Evolutionary conservation across 2,329 filamentous ascomycete species (phyloP).

Genomic region (Sporothrix luriei): DNA sequence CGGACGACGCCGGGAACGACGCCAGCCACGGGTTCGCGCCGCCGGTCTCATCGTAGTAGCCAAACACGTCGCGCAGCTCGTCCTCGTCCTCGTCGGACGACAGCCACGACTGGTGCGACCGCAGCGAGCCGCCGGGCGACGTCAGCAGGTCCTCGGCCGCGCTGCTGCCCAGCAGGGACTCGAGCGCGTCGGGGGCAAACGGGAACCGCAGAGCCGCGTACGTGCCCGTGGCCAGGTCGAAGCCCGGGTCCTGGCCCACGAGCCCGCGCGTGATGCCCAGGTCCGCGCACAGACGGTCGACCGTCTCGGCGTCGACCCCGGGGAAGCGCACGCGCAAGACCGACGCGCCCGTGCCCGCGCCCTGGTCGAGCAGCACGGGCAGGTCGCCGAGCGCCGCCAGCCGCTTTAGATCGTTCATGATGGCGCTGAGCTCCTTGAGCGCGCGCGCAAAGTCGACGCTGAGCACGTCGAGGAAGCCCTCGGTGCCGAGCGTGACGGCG

Average conservation of each 20-base stretch:
- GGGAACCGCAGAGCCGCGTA: constrained; percentile 81
- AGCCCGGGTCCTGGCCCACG: constrained; percentile 75
- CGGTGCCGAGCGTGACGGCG: constrained; percentile 70
- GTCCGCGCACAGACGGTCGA: constrained; percentile 83
- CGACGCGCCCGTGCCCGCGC: constrained; percentile 47
- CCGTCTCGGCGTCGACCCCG: constrained; percentile 80
- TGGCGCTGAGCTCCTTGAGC: constrained; percentile 76
- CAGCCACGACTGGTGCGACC: constrained; percentile 44
- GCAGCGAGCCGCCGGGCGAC: constrained; percentile 54
- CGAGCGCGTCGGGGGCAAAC: constrained; percentile 65
- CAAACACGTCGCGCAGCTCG: constrained; percentile 36
- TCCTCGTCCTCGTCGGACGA: constrained; percentile 29
- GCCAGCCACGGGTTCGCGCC: constrained; percentile 48
- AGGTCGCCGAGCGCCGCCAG: constrained; percentile 79
- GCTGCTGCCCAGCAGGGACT: constrained; percentile 16
- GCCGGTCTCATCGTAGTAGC: constrained; percentile 14
- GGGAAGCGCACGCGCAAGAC: constrained; percentile 83
- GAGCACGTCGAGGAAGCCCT: constrained; percentile 81
- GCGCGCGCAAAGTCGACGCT: constrained; percentile 86
- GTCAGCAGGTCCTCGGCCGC: constrained; percentile 39
- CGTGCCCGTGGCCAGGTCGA: constrained; percentile 67
- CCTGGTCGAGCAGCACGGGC: constrained; percentile 68
- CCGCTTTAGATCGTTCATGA: constrained; percentile 78
- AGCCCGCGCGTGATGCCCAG: constrained; percentile 79
- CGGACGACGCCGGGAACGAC: constrained; percentile 41